A percentile compares a stretch with the other conserved stretches of the same genome.
Conservation (phyloP, 169 alveolate species). For the Toxoplasma gondii region DNA sequence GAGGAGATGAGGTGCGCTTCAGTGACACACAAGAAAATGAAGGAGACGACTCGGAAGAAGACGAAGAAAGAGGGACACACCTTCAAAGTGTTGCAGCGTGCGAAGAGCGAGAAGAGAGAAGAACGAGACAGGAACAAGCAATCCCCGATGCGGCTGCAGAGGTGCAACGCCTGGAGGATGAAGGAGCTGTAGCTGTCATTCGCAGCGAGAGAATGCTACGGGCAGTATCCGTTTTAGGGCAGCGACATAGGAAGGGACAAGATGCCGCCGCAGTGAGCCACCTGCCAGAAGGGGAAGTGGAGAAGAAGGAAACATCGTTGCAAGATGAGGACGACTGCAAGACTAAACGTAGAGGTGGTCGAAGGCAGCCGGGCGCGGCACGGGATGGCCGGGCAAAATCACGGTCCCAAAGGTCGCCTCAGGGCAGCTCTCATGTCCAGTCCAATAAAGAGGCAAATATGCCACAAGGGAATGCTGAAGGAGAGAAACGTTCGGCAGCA, state of each 20-base stretch:
- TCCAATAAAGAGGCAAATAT: not conserved
- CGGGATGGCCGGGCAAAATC: not conserved
- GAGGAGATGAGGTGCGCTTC: not conserved
- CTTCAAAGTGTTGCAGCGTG: not conserved
- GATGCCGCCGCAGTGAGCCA: not conserved
- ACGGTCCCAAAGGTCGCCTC: not conserved
- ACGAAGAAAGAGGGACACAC: not conserved
- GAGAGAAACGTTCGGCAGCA: not conserved
- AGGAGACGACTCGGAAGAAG: not conserved
- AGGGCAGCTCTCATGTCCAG: not conserved
- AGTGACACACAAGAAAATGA: not conserved
- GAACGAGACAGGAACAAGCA: not conserved
- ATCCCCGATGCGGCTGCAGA: not conserved
- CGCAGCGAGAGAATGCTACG: slow-evolving; percentile 15
- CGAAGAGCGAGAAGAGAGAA: not conserved
- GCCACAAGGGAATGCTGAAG: not conserved
- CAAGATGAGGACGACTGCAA: not conserved
- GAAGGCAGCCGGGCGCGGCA: not conserved
- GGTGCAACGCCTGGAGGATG: not conserved
- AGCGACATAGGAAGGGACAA: not conserved
- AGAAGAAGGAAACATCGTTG: not conserved
- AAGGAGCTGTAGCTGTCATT: not conserved
- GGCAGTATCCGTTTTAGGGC: not conserved
- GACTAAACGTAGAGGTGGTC: not conserved
- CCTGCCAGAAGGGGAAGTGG: not conserved